Conservation (phyloP, 768 basidiomycete species). For the Suillus fuscotomentosus region DNA sequence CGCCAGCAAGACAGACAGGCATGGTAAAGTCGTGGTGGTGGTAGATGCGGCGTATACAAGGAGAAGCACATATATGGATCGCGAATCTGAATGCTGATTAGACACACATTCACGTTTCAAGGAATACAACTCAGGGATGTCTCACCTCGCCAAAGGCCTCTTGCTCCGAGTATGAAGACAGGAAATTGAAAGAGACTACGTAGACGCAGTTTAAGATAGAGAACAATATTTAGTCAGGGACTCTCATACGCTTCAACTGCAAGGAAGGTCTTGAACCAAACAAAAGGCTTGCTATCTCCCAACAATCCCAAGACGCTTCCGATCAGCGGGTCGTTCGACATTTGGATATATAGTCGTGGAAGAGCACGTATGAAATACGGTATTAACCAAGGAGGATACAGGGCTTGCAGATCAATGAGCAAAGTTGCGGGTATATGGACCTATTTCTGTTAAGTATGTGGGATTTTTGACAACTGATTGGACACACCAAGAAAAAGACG, state of each 20-base stretch:
- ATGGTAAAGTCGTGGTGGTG: constrained; percentile 74
- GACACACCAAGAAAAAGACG: constrained; percentile 60
- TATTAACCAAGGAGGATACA: constrained; percentile 54
- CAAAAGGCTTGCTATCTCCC: constrained; percentile 33
- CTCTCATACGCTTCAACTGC: constrained; percentile 55
- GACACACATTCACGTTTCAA: neutral
- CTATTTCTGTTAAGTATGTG: constrained; percentile 24
- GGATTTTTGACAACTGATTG: neutral
- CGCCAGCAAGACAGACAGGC: constrained; percentile 57
- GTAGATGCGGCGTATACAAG: constrained; percentile 77
- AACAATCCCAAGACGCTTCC: constrained; percentile 46
- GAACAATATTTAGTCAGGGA: neutral
- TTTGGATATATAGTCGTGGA: constrained; percentile 47
- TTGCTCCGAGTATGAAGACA: constrained; percentile 67
- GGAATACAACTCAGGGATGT: neutral
- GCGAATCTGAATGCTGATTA: constrained; percentile 38
- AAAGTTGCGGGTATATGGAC: constrained; percentile 70
- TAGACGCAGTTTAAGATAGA: neutral
- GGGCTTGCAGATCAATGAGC: constrained; percentile 65
- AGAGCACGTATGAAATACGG: constrained; percentile 47
- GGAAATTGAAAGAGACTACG: constrained; percentile 71
- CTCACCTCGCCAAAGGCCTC: constrained; percentile 56
- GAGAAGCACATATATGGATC: constrained; percentile 58
- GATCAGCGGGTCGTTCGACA: constrained; percentile 69
- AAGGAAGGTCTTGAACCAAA: constrained; percentile 69